Evolutionary conservation across 768 basidiomycete species (phyloP).

Genomic region (Amanita pseudoporphyria): DNA sequence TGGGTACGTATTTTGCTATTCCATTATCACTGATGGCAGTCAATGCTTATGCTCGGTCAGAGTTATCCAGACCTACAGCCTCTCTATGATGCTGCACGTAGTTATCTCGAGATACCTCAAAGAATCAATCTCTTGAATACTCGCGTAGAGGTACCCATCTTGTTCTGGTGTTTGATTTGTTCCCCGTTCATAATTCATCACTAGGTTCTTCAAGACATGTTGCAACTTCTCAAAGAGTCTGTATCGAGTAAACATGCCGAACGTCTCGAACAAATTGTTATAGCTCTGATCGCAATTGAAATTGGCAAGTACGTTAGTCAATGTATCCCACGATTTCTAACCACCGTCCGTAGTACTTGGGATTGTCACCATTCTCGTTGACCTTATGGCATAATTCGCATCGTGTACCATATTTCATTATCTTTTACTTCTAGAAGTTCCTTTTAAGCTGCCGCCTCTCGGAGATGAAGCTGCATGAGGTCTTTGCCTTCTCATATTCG

Average conservation of each 20-base stretch:
- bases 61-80: constrained; percentile 94
- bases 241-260: constrained; percentile 88
- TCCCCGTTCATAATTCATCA: background rate
- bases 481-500: background rate
- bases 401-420: background rate
- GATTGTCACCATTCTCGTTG: constrained; percentile 85
- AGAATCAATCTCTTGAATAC: constrained; percentile 89
- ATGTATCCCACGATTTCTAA: background rate
- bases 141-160: constrained; percentile 63
- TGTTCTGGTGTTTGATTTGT: background rate
- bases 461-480: background rate
- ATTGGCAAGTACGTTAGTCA: constrained; percentile 44
- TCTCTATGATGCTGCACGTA: constrained; percentile 86
- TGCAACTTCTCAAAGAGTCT: constrained; percentile 89
- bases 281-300: constrained; percentile 82
- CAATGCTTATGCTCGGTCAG: constrained; percentile 26
- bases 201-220: constrained; percentile 93
- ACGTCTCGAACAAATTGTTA: constrained; percentile 87
- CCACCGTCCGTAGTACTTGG: constrained; percentile 57
- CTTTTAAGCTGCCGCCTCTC: background rate
- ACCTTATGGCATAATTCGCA: constrained; percentile 45
- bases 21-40: background rate
- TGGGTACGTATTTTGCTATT: constrained; percentile 48
- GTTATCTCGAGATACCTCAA: constrained; percentile 92
- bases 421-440: background rate